A percentile compares a stretch with the other conserved stretches of the same genome.
Conservation (phyloP, 1,284 basidiomycete genomes). For the Pseudozyma sp. region DNA sequence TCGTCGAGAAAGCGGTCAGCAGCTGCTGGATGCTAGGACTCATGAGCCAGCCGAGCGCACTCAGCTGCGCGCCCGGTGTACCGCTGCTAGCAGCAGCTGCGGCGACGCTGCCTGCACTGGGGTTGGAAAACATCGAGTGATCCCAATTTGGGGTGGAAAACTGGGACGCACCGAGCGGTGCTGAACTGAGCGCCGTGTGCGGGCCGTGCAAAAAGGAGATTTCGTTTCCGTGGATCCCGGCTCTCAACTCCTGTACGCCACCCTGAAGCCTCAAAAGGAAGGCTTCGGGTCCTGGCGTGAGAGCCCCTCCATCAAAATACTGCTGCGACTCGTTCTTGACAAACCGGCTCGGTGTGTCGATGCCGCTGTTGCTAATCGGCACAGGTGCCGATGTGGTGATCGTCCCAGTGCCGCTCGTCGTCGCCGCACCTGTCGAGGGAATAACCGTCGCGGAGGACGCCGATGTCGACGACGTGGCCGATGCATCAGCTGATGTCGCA, state of each 20-base stretch:
- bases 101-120: slow-evolving; percentile 24
- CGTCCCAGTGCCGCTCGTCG: slow-evolving; percentile 1
- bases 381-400: slow-evolving; percentile 29
- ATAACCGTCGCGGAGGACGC: slow-evolving; percentile 5
- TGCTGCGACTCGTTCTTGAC: slow-evolving; percentile 50
- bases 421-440: slow-evolving; percentile 9
- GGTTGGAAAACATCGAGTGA: slow-evolving; percentile 40
- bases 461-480: slow-evolving; percentile 5
- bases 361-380: slow-evolving; percentile 32
- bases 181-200: slow-evolving; percentile 31
- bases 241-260: slow-evolving; percentile 57
- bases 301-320: slow-evolving; percentile 59
- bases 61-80: slow-evolving; percentile 31
- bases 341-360: slow-evolving; percentile 51
- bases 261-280: slow-evolving; percentile 60
- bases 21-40: slow-evolving; percentile 59
- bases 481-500: slow-evolving; percentile 4
- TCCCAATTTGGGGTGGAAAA: slow-evolving; percentile 47
- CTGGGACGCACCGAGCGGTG: slow-evolving; percentile 27
- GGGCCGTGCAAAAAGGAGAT: slow-evolving; percentile 50
- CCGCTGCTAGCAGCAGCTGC: slow-evolving; percentile 27
- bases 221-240: slow-evolving; percentile 55
- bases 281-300: slow-evolving; percentile 60
- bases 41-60: slow-evolving; percentile 57
- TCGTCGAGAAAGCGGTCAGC: slow-evolving; percentile 41